phyloP scores from a whole-genome alignment of 257 asterid species.

The Handroanthus guayacan region DNA sequence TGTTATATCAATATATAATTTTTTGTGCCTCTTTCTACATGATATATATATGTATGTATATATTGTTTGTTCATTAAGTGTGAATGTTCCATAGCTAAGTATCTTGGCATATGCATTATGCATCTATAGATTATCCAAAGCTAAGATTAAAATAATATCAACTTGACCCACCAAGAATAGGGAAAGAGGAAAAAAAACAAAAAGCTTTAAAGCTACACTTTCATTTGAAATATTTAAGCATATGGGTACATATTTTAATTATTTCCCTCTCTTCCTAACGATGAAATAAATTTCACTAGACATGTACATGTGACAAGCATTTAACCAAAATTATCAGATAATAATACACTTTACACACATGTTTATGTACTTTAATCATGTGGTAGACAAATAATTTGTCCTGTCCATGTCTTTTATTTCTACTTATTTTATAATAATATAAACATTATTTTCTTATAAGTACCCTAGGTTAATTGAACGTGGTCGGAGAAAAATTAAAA shows the following conservation, averaged over 20 bases:
- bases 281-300: background rate
- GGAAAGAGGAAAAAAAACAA: background rate
- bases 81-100: too few species aligned
- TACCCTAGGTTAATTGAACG: background rate
- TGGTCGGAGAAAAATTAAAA: too few species aligned
- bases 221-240: background rate
- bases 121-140: background rate
- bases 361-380: slow-evolving; percentile 42
- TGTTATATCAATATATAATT: too few species aligned
- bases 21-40: too few species aligned
- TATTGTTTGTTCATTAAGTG: background rate
- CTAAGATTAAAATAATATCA: background rate
- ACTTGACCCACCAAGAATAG: background rate
- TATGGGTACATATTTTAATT: background rate
- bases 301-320: slow-evolving; percentile 11
- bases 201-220: background rate
- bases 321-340: background rate
- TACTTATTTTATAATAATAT: background rate
- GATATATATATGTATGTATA: too few species aligned
- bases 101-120: too few species aligned
- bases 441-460: slow-evolving; percentile 1
- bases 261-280: background rate
- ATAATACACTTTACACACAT: slow-evolving; percentile 30
- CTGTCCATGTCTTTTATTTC: background rate
- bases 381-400: slow-evolving; percentile 35